Conservation (phyloP, 2,329 filamentous ascomycete species). For the Penicillium concentricum region DNA sequence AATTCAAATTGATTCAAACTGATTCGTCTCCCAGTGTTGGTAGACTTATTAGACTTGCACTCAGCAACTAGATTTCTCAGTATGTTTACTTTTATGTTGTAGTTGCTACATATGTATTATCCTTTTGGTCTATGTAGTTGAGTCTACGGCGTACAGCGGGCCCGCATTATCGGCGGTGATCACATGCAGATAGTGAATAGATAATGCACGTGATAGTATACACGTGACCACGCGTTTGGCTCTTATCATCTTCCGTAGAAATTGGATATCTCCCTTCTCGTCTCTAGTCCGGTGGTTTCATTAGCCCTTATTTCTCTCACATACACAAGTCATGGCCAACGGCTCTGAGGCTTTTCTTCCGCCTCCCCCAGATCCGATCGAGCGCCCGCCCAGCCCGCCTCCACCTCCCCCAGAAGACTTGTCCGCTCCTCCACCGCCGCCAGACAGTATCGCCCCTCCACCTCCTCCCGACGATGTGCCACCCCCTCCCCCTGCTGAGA, state of each 20-base stretch:
- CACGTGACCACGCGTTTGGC: conserved; percentile 29
- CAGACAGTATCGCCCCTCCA: conserved; percentile 38
- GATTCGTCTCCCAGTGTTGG: not conserved
- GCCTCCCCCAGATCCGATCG: conserved; percentile 37
- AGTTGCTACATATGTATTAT: too few species aligned
- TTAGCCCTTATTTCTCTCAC: not conserved
- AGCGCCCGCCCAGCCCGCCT: conserved; percentile 42
- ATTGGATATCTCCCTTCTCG: conserved; percentile 24
- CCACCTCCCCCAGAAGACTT: conserved; percentile 41
- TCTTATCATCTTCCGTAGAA: conserved; percentile 25
- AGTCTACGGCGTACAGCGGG: too few species aligned
- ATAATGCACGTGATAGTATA: too few species aligned
- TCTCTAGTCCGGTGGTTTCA: conserved; percentile 2
- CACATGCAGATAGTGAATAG: not conserved
- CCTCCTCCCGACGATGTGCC: conserved; percentile 45
- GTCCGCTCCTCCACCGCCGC: conserved; percentile 44
- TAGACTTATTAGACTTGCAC: not conserved
- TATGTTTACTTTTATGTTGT: not conserved
- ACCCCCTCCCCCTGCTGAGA: conserved; percentile 42
- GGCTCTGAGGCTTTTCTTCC: conserved; percentile 26
- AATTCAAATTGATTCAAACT: not conserved
- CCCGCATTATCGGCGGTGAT: not conserved
- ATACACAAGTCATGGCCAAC: conserved; percentile 26
- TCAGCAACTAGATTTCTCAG: not conserved
- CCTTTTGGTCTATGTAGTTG: not conserved